These are phyloP conservation scores for Geotrichum fermentans DNA, from an alignment of 1,139 yeast species.

Conservation along the genomic window DNA sequence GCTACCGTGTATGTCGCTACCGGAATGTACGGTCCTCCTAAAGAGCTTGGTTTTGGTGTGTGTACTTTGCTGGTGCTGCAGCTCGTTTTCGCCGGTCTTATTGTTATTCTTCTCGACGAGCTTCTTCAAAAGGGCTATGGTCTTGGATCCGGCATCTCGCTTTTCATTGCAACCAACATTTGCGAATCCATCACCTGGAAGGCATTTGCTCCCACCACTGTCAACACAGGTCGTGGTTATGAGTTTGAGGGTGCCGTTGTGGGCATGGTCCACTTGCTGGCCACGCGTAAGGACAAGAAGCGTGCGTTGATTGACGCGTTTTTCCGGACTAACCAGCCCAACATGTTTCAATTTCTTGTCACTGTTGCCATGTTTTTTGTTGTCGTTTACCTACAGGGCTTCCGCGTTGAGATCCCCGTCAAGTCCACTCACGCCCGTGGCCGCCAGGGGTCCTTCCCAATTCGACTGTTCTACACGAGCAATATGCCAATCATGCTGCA, in stretches of 20 bases:
- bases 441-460: constrained; percentile 86
- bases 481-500: constrained; percentile 97
- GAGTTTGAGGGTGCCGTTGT: constrained; percentile 97
- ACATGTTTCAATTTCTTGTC: constrained; percentile 84
- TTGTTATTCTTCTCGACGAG: constrained; percentile 88
- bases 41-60: constrained; percentile 84
- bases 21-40: constrained; percentile 95
- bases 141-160: constrained; percentile 90
- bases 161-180: constrained; percentile 94
- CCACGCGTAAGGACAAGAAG: constrained; percentile 85
- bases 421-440: constrained; percentile 94
- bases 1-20: constrained; percentile 95
- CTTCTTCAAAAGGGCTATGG: constrained; percentile 96
- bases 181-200: constrained; percentile 98
- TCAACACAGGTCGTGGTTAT: constrained; percentile 87
- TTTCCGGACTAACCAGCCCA: constrained; percentile 88
- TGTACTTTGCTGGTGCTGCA: constrained; percentile 84
- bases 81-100: constrained; percentile 89
- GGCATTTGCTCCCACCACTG: constrained; percentile 96
- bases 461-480: constrained; percentile 91
- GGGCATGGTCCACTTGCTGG: constrained; percentile 81
- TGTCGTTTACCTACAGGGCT: constrained; percentile 91
- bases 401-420: constrained; percentile 91
- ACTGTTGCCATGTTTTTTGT: constrained; percentile 76
- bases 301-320: constrained; percentile 92